These are phyloP conservation scores for Coemansia sp. DNA, from an alignment of 192 early-diverging fungal genomes.

Conservation along the genomic window DNA sequence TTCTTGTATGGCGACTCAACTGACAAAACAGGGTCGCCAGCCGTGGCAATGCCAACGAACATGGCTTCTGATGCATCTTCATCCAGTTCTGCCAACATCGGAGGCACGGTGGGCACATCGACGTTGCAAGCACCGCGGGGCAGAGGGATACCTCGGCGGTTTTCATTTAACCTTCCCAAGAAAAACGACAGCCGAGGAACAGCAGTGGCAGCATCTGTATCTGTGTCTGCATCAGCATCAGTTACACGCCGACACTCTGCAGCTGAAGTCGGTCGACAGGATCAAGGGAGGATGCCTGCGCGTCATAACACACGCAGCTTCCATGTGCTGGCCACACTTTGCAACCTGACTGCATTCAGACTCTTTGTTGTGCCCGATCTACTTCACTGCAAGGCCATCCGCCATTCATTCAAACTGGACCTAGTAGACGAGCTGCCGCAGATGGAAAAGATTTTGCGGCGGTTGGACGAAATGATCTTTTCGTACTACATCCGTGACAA, in stretches of 20 bases:
- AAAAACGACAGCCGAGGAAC: constrained; percentile 9
- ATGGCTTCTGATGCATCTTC: neutral
- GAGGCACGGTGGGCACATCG: constrained; percentile 23
- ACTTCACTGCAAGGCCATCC: constrained; percentile 64
- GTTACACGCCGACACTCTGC: constrained; percentile 30
- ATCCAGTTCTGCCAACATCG: neutral
- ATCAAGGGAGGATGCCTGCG: constrained; percentile 8
- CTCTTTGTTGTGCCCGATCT: constrained; percentile 76
- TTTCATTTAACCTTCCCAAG: constrained; percentile 38
- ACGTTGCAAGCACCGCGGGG: constrained; percentile 46
- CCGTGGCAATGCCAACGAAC: neutral
- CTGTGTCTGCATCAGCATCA: neutral
- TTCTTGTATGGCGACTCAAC: neutral
- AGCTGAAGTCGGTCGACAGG: constrained; percentile 16
- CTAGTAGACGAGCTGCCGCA: constrained; percentile 61
- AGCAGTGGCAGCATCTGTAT: neutral
- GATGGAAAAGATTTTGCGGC: constrained; percentile 69
- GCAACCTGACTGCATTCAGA: constrained; percentile 77
- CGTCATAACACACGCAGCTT: constrained; percentile 37
- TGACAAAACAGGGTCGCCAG: neutral
- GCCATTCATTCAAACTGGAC: constrained; percentile 61
- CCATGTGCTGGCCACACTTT: constrained; percentile 73
- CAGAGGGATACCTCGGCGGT: constrained; percentile 33
- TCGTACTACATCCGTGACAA: constrained; percentile 84
- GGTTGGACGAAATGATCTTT: constrained; percentile 83